Evolutionary conservation across 495 filamentous ascomycete species (phyloP).

Genomic region (Haplographium delicatum): DNA sequence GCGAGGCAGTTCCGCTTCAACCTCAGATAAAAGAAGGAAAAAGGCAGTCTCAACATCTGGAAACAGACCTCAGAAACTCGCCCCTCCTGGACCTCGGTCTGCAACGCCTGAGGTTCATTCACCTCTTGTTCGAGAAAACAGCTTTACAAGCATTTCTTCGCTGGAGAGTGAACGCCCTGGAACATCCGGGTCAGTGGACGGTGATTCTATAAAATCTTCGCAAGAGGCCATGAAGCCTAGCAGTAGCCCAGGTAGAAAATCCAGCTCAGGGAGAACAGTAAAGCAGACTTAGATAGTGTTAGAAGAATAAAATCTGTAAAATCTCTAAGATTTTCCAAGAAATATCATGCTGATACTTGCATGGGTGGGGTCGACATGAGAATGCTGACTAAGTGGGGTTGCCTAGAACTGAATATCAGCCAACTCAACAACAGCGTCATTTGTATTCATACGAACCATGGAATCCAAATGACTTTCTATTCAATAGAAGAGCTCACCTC

Average conservation of each 20-base stretch:
- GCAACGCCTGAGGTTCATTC: constrained; percentile 47
- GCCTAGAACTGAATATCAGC: no score
- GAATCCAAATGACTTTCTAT: no score
- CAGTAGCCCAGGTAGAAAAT: constrained; percentile 6
- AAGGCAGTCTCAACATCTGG: constrained; percentile 17
- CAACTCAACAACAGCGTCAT: no score
- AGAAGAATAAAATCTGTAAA: background rate
- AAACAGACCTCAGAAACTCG: constrained; percentile 13
- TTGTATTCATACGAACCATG: no score
- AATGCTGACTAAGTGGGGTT: no score
- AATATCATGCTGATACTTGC: no score
- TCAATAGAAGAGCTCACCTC: no score
- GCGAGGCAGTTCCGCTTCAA: constrained; percentile 42
- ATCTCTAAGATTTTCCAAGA: background rate
- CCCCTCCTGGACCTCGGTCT: constrained; percentile 36
- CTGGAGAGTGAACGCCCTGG: constrained; percentile 18
- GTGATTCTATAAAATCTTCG: constrained; percentile 8
- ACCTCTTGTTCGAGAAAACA: constrained; percentile 45
- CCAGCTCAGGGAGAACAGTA: constrained; percentile 5
- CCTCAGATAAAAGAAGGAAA: constrained; percentile 40
- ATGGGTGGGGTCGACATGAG: no score
- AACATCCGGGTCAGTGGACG: constrained; percentile 10
- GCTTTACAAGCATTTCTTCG: constrained; percentile 27
- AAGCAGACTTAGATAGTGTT: constrained; percentile 15
- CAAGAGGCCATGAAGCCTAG: constrained; percentile 12